Evolutionary conservation across 352 stramenopile genomes (phyloP), one percentile per base, ranked within the genome.

Genomic region (Phytophthora fragariae): DNA sequence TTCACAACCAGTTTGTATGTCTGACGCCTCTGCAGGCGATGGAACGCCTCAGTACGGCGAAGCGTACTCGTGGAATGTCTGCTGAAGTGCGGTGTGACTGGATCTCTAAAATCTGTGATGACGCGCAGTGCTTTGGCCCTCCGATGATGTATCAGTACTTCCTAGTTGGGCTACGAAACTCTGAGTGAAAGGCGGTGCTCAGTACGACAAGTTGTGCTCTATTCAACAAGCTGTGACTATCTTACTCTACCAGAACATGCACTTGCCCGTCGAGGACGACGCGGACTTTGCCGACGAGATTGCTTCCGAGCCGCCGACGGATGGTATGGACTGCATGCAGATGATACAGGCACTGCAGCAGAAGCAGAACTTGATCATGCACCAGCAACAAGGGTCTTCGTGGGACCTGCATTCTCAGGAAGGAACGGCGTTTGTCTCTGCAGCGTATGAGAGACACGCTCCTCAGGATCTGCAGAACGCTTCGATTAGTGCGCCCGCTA

Each of bases 141-240:
- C 41, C 3, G 41, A 49, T 49, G 41, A n/a, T 31, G 3, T 47
- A 49, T 29, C 54, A 60, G 31, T 49, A 60, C 19, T 60, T 60
- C 17, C 5, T 60, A 10, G 24, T n/a, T 49, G 33, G 55, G 8
- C 10, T 61, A 12, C 6, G 55, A 0, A 61, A 61, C 33, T 10
- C 6, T n/a, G 5, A 47, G 19, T 61, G 55, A 33, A 47, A n/a
- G 10, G 5, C n/a, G 3, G 19, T n/a, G 17, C 31, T 61, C 8
- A 17, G 21, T 27, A 49, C 55, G 7, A 15, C 21, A 9, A 21
- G 3, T 37, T 62, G 19, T 53, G 14, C 37, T 39, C 37, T 19
- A 62, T 62, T 33, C 19, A n/a, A 12, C 2, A 62, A 6, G 57
- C 57, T 19, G 57, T 62, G n/a, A 15, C 5, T 14, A 6, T 49